These are phyloP conservation scores for Boletus subcaerulescens DNA, from an alignment of 768 basidiomycete species.

Conservation along the genomic window DNA sequence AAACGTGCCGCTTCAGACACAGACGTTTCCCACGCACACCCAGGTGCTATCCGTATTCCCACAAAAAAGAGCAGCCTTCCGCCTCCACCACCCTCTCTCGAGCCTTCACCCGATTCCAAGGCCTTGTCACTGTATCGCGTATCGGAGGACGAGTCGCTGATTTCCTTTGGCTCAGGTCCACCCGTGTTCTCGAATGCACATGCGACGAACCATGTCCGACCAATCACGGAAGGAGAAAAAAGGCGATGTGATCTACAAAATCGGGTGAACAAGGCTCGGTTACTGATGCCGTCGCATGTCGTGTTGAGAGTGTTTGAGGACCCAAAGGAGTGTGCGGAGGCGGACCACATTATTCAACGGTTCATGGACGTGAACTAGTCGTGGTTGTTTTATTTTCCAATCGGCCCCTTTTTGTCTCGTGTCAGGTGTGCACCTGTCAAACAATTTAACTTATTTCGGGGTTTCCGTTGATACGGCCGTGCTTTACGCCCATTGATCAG, in stretches of 20 bases:
- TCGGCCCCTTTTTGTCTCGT: neutral
- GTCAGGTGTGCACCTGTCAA: neutral
- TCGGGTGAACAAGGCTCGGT: conserved; percentile 61
- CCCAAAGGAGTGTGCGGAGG: conserved; percentile 70
- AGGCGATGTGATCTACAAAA: conserved; percentile 57
- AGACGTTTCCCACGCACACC: conserved; percentile 5
- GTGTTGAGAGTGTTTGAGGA: conserved; percentile 63
- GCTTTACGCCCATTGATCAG: neutral
- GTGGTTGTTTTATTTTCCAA: neutral
- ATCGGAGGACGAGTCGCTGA: conserved; percentile 26
- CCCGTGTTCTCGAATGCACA: conserved; percentile 17
- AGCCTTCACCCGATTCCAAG: conserved; percentile 10
- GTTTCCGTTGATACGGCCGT: neutral
- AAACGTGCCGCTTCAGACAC: conserved; percentile 23
- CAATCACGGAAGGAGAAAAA: conserved; percentile 52
- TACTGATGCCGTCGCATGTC: conserved; percentile 54
- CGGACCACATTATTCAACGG: conserved; percentile 38
- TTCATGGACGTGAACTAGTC: conserved; percentile 1
- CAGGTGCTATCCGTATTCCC: conserved; percentile 13
- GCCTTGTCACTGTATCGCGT: neutral
- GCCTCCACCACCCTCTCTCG: conserved; percentile 10
- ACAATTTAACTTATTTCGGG: neutral
- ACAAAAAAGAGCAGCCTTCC: conserved; percentile 12
- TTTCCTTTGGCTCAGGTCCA: conserved; percentile 21
- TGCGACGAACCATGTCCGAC: conserved; percentile 10